Evolutionary conservation across 2,329 filamentous ascomycete species (phyloP), one percentile per base, ranked within the genome.

Genomic region (Coniochaeta sp.): DNA sequence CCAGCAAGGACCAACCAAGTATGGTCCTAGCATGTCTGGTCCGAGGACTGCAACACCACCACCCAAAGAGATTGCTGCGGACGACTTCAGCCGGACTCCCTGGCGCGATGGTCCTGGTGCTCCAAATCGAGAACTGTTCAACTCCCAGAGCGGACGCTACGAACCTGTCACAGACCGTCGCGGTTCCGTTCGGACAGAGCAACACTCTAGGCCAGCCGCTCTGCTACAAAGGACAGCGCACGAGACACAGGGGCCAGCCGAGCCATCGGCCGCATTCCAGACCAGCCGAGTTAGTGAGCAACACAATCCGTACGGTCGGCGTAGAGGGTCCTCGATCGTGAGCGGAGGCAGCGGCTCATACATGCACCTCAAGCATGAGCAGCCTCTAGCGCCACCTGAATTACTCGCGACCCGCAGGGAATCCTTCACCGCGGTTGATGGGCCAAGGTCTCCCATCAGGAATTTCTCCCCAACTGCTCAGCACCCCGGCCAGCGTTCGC

Each of bases 81-180:
- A 98, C 72, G 93, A 96, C 65, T 98, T 97, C 69, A 96, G 89
- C 71, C 84, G 95, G 63, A 85, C 88, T 58, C 84, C 87, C 36
- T 96, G 90, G 88, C 84, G 89, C 68, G 91, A 96, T 63, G 83
- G 87, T 5, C 79, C 81, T 38, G 70, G 78, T 0, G 79, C 83
- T 60, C 79, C 82, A 12, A 87, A 85, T 63, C 82, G 90, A 60
- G 93, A 98, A 72, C 79, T 98, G 0, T 98, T 87, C 76, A 97
- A 98, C 71, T 96, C 93, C n/a, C 89, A 96, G 59, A 96, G 91
- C 59, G 93, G 93, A 19, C 88, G 91, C 57, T 96, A 96, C 67
- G 93, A 98, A 71, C 92, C 93, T 17, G 93, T 93, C 3, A 79
- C 83, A 58, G 91, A 96, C 63, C 87, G 92, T 40, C 86, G 91